Percentiles rank a stretch among this genome's conserved stretches.
Evolutionary conservation across 345 rosid genomes (phyloP).

Genomic region (Kernera saxatilis): DNA sequence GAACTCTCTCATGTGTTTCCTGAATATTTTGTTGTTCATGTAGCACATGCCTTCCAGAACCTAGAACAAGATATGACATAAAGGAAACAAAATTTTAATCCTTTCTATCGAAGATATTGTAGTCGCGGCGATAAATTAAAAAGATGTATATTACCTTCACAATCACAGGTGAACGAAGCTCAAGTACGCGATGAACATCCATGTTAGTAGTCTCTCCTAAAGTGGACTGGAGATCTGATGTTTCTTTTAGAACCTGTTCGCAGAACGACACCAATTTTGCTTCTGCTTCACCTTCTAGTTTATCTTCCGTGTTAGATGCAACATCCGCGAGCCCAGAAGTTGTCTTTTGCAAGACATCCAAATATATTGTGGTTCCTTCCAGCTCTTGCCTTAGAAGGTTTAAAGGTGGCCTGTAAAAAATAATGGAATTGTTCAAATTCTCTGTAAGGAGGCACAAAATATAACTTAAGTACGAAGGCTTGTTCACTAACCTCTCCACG

Average conservation of each 20-base stretch:
- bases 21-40: constrained; percentile 79
- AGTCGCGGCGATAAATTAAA: neutral
- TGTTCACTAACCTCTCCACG: constrained; percentile 56
- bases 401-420: constrained; percentile 70
- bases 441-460: neutral
- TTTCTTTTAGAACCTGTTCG: constrained; percentile 83
- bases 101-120: neutral
- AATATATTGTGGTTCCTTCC: constrained; percentile 74
- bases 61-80: constrained; percentile 41
- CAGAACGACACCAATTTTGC: constrained; percentile 79
- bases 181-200: constrained; percentile 84
- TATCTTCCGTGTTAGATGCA: constrained; percentile 36
- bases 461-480: neutral
- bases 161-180: constrained; percentile 86
- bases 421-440: neutral
- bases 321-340: constrained; percentile 43
- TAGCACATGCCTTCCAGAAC: constrained; percentile 93
- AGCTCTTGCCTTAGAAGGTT: constrained; percentile 96
- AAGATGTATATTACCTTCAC: constrained; percentile 55
- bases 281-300: constrained; percentile 73
- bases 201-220: constrained; percentile 69
- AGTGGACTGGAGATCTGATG: constrained; percentile 72
- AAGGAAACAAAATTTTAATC: neutral
- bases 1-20: constrained; percentile 80
- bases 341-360: constrained; percentile 83